Percentiles rank a stretch among this genome's conserved stretches.
phyloP scores from a whole-genome alignment of 176 grass and related monocot genomes.

The Olyra latifolia region DNA sequence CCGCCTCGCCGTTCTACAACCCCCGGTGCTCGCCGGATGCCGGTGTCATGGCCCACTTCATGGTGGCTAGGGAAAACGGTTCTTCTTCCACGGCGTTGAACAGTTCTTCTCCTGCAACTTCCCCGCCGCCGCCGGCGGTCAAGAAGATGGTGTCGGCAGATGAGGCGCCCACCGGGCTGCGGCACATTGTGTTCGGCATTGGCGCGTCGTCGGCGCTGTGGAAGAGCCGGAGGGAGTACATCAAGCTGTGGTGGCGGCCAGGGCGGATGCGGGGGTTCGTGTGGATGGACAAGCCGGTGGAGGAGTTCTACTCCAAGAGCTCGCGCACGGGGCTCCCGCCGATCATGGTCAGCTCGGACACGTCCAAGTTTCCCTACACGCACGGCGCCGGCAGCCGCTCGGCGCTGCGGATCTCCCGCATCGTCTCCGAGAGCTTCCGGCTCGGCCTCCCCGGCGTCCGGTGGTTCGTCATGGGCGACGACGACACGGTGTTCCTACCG shows the following conservation, averaged over 20 bases:
- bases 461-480: slow-evolving; percentile 99
- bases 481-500: slow-evolving; percentile 92
- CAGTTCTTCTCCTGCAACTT: neutral
- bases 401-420: slow-evolving; percentile 83
- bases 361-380: slow-evolving; percentile 87
- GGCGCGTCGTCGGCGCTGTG: slow-evolving; percentile 76
- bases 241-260: slow-evolving; percentile 86
- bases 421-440: slow-evolving; percentile 86
- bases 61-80: slow-evolving; percentile 28
- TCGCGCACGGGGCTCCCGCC: slow-evolving; percentile 51
- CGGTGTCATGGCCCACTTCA: slow-evolving; percentile 5
- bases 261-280: slow-evolving; percentile 91
- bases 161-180: slow-evolving; percentile 56
- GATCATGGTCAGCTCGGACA: slow-evolving; percentile 73
- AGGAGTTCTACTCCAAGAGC: slow-evolving; percentile 67
- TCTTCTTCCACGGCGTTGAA: slow-evolving; percentile 9
- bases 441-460: slow-evolving; percentile 60
- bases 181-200: slow-evolving; percentile 93
- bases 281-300: slow-evolving; percentile 88
- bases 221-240: slow-evolving; percentile 89
- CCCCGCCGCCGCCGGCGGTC: neutral
- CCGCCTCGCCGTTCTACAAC: slow-evolving; percentile 40
- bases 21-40: slow-evolving; percentile 30
- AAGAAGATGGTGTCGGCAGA: slow-evolving; percentile 23
- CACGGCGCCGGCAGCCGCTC: slow-evolving; percentile 79